Percentiles rank a stretch among this genome's conserved stretches.
phyloP scores from a whole-genome alignment of 2,329 filamentous ascomycete species.

The Alternaria dauci region DNA sequence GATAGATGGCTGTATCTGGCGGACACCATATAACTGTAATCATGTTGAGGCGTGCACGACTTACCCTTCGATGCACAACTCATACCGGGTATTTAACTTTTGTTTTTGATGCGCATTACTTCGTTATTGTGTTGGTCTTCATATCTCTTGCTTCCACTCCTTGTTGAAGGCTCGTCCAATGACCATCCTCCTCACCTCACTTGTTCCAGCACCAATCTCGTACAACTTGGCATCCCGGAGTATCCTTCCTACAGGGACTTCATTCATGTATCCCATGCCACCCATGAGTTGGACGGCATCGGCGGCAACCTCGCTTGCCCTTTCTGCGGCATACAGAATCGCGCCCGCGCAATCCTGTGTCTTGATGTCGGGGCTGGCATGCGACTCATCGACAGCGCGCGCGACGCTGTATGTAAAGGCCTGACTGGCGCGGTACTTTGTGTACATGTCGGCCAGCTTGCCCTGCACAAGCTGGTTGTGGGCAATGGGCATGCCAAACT shows the following conservation, averaged over 20 bases:
- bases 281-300: constrained; percentile 93
- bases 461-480: constrained; percentile 94
- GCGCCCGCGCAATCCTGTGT: constrained; percentile 95
- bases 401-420: constrained; percentile 90
- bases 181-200: constrained; percentile 91
- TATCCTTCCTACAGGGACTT: constrained; percentile 88
- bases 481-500: constrained; percentile 86
- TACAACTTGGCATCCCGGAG: constrained; percentile 83
- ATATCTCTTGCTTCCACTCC: constrained; percentile 64
- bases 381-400: constrained; percentile 69
- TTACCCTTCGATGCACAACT: neutral
- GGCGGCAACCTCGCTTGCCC: constrained; percentile 84
- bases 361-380: constrained; percentile 65
- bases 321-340: constrained; percentile 90
- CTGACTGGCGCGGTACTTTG: constrained; percentile 82
- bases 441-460: constrained; percentile 97
- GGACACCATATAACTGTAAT: neutral
- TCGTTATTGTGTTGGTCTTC: neutral
- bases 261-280: constrained; percentile 95
- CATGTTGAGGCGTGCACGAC: neutral
- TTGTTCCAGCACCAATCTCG: constrained; percentile 96
- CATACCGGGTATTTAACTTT: constrained; percentile 7
- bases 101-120: neutral
- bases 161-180: constrained; percentile 93
- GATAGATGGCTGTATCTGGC: neutral